Conservation (phyloP, 768 basidiomycete genomes). For the Russula compacta region DNA sequence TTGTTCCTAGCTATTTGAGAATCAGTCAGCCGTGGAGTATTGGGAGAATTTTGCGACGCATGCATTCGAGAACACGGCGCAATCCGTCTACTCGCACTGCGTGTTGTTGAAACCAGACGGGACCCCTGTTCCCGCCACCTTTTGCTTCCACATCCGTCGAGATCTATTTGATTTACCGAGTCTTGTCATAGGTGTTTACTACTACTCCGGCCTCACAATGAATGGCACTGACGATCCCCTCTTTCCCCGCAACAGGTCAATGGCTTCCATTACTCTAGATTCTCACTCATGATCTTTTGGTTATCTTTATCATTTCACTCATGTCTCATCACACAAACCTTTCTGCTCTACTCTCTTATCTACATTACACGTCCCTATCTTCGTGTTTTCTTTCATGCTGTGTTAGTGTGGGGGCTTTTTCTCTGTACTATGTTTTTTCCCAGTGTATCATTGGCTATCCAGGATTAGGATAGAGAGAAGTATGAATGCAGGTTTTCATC, state of each 20-base stretch:
- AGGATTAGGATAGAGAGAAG: not conserved
- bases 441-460: not conserved
- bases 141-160: slow-evolving; percentile 91
- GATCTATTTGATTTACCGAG: slow-evolving; percentile 89
- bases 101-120: slow-evolving; percentile 80
- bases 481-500: not conserved
- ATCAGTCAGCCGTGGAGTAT: slow-evolving; percentile 89
- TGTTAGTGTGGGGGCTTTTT: not conserved
- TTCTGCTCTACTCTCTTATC: not conserved
- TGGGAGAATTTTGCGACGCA: slow-evolving; percentile 96
- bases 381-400: not conserved
- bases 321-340: not conserved
- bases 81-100: slow-evolving; percentile 89
- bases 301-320: slow-evolving; percentile 15
- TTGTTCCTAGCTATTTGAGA: slow-evolving; percentile 71
- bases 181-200: slow-evolving; percentile 67
- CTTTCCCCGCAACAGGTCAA: slow-evolving; percentile 46
- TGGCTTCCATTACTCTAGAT: slow-evolving; percentile 75
- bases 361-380: not conserved
- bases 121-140: slow-evolving; percentile 80
- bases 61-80: slow-evolving; percentile 96
- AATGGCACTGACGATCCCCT: not conserved
- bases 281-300: too few species aligned
- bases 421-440: not conserved
- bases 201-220: not conserved